phyloP scores from a whole-genome alignment of 768 basidiomycete species.

The Panus rudis region DNA sequence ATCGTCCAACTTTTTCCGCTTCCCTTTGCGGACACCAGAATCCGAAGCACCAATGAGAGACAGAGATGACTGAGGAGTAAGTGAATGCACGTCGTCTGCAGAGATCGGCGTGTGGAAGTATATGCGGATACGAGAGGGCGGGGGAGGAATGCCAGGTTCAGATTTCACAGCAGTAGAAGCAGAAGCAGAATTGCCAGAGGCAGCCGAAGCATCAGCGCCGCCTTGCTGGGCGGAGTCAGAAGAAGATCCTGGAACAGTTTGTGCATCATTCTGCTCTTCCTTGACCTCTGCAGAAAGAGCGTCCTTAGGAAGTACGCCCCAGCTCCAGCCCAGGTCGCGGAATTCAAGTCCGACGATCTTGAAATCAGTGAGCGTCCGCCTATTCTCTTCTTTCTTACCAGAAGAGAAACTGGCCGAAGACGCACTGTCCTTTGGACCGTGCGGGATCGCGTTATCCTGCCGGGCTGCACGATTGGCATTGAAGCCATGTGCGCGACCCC shows the following conservation, averaged over 20 bases:
- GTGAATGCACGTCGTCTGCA: conserved; percentile 71
- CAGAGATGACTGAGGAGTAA: conserved; percentile 53
- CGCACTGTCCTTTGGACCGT: conserved; percentile 43
- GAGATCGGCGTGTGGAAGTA: conserved; percentile 90
- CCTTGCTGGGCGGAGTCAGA: conserved; percentile 11
- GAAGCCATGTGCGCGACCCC: no score
- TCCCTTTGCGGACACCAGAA: conserved; percentile 65
- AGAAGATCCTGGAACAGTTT: neutral
- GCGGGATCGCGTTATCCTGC: conserved; percentile 29
- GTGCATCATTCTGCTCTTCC: conserved; percentile 15
- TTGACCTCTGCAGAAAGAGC: conserved; percentile 19
- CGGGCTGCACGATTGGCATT: conserved; percentile 36
- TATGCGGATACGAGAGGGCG: conserved; percentile 78
- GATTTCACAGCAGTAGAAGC: conserved; percentile 6
- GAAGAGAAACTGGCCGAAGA: conserved; percentile 17
- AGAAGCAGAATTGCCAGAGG: conserved; percentile 8
- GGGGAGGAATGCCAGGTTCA: conserved; percentile 31
- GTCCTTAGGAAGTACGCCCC: conserved; percentile 56
- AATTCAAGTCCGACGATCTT: conserved; percentile 91
- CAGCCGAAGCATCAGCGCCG: conserved; percentile 7
- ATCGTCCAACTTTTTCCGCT: conserved; percentile 85
- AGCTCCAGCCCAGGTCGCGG: conserved; percentile 76
- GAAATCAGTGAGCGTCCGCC: conserved; percentile 95
- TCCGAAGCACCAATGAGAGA: conserved; percentile 31
- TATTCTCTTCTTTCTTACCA: conserved; percentile 83